Base-by-base conservation (phyloP, 805 yeast species). In the Blastobotrys mokoenaii region DNA sequence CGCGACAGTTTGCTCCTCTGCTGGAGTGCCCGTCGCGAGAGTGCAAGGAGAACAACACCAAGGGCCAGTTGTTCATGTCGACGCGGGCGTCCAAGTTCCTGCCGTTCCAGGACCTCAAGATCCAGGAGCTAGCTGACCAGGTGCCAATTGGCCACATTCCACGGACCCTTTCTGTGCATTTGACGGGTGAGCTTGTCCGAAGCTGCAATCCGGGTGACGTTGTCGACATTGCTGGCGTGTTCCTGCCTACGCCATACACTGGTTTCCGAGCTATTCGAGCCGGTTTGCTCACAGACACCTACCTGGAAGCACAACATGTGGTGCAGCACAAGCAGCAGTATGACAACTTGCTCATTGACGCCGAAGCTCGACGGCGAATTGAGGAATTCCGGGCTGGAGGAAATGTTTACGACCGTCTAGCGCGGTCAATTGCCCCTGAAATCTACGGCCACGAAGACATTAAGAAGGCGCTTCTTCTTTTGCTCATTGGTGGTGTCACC, bases 111-210 rank as follows among this genome's bases (percentile, higher is more conserved):
- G 98, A 93, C 58, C 93, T 89, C 46, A 82, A 86, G 58, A 74
- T 93, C 50, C 99, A 93, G 69, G 99, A 93, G 66, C 70, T 90
- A 61, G 85, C 97, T 3, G 82, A 82, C 53, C 98, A 93, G 67
- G 98, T 93, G 14, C 99, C 99, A 1, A 90, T 89, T 25, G 98
- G 98, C 44, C 96, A 90, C 64, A 93, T 93, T 51, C 99, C 99
- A 41, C 77, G 99, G 58, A 69, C 87, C 27, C 70, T 93, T 51
- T 77, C 82, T 12, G 74, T 90, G 46, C 96, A 90, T 61, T 80
- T 90, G n/a, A 85, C 84, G 57, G 99, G 99, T 38, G 83, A 86
- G 47, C 68, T 93, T 45, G 97, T 88, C 25, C 77, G 99, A 57
- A 67, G 83, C 10, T 73, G 86, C 71, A 78, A 80, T 50, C 97